Base-by-base conservation (phyloP, 805 yeast species). In the Metschnikowia santaceciliae region DNA sequence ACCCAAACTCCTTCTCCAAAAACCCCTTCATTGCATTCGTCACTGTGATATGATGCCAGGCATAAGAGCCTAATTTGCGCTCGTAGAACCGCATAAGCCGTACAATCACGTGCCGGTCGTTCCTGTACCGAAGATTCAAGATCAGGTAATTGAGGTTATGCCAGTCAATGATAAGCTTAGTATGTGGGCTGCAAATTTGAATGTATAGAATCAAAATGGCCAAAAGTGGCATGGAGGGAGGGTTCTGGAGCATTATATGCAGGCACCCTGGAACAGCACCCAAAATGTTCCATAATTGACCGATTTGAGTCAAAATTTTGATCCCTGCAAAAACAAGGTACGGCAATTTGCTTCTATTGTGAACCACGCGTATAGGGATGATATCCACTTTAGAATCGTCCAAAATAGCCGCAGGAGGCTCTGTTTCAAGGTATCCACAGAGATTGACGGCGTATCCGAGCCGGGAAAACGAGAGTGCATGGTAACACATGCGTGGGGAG, bases 401-500 rank as follows among this genome's bases (percentile, higher is more conserved):
- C 2, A 72, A 55, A 2, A 86, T 62, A 34, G 74, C 81, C 6
- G 57, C 55, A 0, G 90, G 81, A 1, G 86, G 74, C 6, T 67
- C 63, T 32, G 82, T 78, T 49, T 84, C 87, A 0, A 83, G 56
- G 59, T 91, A 92, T 0, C 99, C 99, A 65, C 96, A 87, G 33
- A 94, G 66, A 51, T 86, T 88, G 3, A 94, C 98, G 42, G 75
- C 72, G 66, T 84, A 86, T 0, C 90, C 94, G 15, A 72, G 67
- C 32, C 75, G 66, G n/a, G 86, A 78, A 59, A 94, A 83, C 49
- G 92, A 85, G 51, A 76, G 70, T 0, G 96, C 96, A 65, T 94
- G 99, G 68, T 92, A 88, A 58, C 85, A 79, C 87, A 92, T 94
- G 53, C 99, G 76, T 6, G 99, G 99, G 0, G 97, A 91, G 63